Base-by-base conservation (phyloP, 768 basidiomycete species). In the Dendrothele bispora region DNA sequence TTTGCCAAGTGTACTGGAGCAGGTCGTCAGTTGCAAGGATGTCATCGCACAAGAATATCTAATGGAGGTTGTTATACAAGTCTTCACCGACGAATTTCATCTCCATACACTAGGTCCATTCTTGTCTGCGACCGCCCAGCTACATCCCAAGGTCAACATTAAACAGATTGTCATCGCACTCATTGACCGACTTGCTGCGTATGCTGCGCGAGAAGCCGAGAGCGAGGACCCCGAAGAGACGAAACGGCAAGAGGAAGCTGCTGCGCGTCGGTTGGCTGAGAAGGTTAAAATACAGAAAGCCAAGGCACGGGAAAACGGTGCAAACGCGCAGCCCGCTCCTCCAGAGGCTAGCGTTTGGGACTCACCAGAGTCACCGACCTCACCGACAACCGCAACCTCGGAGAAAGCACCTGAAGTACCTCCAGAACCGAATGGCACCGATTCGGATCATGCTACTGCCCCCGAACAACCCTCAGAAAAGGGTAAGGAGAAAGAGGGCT, bases 61-160 rank as follows among this genome's bases (percentile, higher is more conserved):
- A 38, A 98, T 98, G 97, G 97, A 99, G 66, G 97, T 98, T 8
- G 94, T 99, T 52, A 99, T 99, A 55, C 97, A 99, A 91, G 95
- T 99, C 15, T 98, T 98, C 67, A 93, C 95, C 10, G 95, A 98
- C 66, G 95, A 98, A 63, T 98, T 98, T 70, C 97, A 99, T 61
- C 80, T 99, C 1, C 90, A 95, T 60, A 86, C 92, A 0, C 84
- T 98, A n/a, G 90, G 90, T 0, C 92, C 92, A 0, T 98, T 99
- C 82, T 82, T 98, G 21, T 88, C 90, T 7, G 93, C 97, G 0
- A 97, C 94, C 0, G 95, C 97, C 0, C 93, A 94, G 55, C 79
- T 98, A 2, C 97, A 99, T 63, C 94, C 95, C 41, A 92, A 95
- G 63, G 97, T 98, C 59, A 97, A 97, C 69, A 98, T 98, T 72